These are phyloP conservation scores for Eleusine indica DNA, from an alignment of 176 grass and related monocot species.

Conservation along the genomic window DNA sequence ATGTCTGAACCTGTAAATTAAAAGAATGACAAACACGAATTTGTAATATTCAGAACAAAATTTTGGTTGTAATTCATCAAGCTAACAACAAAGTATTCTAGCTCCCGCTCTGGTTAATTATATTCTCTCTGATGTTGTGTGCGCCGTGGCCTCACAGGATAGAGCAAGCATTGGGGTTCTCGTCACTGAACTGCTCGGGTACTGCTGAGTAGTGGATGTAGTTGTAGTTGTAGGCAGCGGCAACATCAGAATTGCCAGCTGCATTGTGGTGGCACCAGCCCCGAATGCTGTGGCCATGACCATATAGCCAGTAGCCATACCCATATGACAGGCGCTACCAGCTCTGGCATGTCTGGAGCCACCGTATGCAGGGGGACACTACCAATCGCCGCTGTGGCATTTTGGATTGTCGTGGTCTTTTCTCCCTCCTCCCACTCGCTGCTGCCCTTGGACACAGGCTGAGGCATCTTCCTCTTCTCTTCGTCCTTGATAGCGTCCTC, in stretches of 20 bases:
- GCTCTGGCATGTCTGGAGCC: neutral
- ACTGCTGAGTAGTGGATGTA: neutral
- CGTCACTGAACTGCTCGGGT: slow-evolving; percentile 3
- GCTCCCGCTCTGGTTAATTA: neutral
- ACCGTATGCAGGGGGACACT: neutral
- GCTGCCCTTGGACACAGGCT: neutral
- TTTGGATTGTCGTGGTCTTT: neutral
- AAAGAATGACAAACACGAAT: neutral
- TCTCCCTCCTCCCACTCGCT: neutral
- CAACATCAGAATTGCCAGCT: neutral
- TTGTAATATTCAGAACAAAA: too few relatives aligned
- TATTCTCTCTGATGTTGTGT: too few relatives aligned
- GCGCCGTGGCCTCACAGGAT: neutral
- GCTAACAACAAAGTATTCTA: neutral
- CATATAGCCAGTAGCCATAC: neutral
- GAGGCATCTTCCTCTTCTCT: neutral
- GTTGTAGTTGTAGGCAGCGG: neutral
- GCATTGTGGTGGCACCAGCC: neutral
- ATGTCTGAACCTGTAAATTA: neutral
- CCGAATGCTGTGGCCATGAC: neutral
- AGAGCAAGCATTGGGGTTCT: neutral
- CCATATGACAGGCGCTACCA: neutral
- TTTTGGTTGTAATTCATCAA: neutral
- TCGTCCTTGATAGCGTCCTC: neutral
- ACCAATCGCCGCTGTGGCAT: neutral